Evolutionary conservation across 176 grass and related monocot genomes (phyloP), one percentile per base, ranked within the genome.

Genomic region (Oryza officinalis): DNA sequence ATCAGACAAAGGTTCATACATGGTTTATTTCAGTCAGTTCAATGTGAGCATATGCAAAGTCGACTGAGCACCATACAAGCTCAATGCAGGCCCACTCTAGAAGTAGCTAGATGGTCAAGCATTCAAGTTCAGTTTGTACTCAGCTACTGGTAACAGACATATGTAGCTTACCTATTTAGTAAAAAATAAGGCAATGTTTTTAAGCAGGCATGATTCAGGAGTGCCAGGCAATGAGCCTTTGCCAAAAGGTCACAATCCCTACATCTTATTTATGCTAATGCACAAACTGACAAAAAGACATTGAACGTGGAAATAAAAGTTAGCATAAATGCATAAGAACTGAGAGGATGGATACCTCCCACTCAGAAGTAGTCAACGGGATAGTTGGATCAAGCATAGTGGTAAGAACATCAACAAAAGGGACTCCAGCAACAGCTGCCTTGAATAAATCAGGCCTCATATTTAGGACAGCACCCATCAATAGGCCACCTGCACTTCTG

Each of bases 361-460:
- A 97, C 80, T 97, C 95, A 69, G 88, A 71, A 30, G 92, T 93
- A 54, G 95, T 97, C 30, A 97, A 45, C 30, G 95, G 95, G 75
- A 97, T 94, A 74, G 80, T 94, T 78, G 92, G 90, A 67, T 97
- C 95, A 78, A 97, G 90, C 95, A 97, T 97, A 75, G 92, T 94
- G 54, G 95, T 97, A 47, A 97, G 28, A 13, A 84, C 95, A 87
- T 94, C 95, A 81, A 97, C 92, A 82, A 97, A 97, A 78, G 95
- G 95, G 5, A 97, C 95, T 67, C 79, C 95, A 80, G 81, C 87
- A 65, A 94, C 65, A 71, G 95, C 92, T 45, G 86, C 90, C 84
- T 69, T 92, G 84, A 97, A 97, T 65, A 97, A 76, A 69, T 97
- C 92, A 89, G 95, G 95, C 60, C 88, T 89, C 95, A 94, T 94